These are phyloP conservation scores for Pythium scleroteichum DNA, from an alignment of 352 stramenopile genomes.

Conservation along the genomic window DNA sequence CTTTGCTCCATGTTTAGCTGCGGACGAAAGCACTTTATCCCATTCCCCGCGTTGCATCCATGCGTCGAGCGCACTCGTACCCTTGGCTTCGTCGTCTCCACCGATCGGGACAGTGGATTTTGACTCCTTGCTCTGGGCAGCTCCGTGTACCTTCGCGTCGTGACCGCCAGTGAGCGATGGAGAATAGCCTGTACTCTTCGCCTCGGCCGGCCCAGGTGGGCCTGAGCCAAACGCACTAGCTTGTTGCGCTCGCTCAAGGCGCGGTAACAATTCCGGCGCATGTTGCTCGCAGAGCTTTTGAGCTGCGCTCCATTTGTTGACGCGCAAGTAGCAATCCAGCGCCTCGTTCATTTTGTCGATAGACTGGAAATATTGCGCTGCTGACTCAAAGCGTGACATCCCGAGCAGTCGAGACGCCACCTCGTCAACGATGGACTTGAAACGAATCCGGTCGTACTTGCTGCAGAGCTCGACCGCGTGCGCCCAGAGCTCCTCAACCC, in stretches of 20 bases:
- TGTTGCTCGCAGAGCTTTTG: conserved; percentile 83
- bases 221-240: conserved; percentile 71
- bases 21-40: conserved; percentile 90
- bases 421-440: conserved; percentile 89
- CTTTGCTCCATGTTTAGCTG: conserved; percentile 70
- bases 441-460: conserved; percentile 86
- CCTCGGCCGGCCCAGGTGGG: conserved; percentile 38
- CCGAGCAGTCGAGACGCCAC: conserved; percentile 81
- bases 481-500: conserved; percentile 88
- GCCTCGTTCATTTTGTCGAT: conserved; percentile 93
- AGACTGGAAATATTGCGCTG: conserved; percentile 87
- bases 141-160: conserved; percentile 46
- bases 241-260: conserved; percentile 80
- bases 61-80: conserved; percentile 77
- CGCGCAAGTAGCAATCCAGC: conserved; percentile 81
- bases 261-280: conserved; percentile 73
- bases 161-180: conserved; percentile 34
- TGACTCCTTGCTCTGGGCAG: conserved; percentile 54
- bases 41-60: conserved; percentile 93
- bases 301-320: conserved; percentile 73
- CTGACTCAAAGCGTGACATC: conserved; percentile 84
- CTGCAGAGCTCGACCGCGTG: conserved; percentile 87
- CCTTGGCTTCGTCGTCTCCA: conserved; percentile 36
- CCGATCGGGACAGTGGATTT: conserved; percentile 27
- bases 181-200: conserved; percentile 58